These are phyloP conservation scores for Aspergillus sp. DNA, from an alignment of 2,329 filamentous ascomycete genomes.

Conservation along the genomic window DNA sequence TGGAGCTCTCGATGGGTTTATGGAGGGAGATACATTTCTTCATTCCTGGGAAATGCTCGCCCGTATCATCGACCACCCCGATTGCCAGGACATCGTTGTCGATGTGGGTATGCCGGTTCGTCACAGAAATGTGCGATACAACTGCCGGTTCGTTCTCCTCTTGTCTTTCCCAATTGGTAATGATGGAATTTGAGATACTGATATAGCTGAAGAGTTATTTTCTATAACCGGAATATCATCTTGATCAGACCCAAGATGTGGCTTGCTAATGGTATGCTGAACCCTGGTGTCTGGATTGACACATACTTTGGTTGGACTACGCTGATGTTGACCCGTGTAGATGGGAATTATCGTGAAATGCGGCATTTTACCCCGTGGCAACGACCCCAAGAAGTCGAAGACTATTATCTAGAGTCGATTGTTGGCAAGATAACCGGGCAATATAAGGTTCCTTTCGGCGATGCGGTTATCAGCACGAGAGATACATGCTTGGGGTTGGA, in stretches of 20 bases:
- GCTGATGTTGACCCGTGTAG: conserved; percentile 12
- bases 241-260: conserved; percentile 71
- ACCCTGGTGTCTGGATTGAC: neutral
- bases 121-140: conserved; percentile 64
- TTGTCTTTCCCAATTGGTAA: neutral
- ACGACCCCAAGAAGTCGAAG: conserved; percentile 56
- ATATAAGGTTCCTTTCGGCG: conserved; percentile 64
- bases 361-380: conserved; percentile 66
- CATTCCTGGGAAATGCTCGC: conserved; percentile 64
- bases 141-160: conserved; percentile 49
- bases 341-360: conserved; percentile 66
- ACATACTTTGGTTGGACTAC: neutral
- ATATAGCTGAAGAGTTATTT: conserved; percentile 48
- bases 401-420: conserved; percentile 63
- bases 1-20: conserved; percentile 67
- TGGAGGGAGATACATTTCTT: conserved; percentile 57
- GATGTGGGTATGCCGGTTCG: conserved; percentile 64
- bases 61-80: conserved; percentile 60
- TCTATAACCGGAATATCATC: conserved; percentile 66
- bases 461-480: conserved; percentile 61
- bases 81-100: conserved; percentile 65
- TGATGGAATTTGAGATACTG: neutral
- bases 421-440: conserved; percentile 59
- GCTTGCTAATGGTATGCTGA: conserved; percentile 58
- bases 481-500: conserved; percentile 66